Conservation (phyloP, 441 rosid species). For the Daphne laureola region DNA sequence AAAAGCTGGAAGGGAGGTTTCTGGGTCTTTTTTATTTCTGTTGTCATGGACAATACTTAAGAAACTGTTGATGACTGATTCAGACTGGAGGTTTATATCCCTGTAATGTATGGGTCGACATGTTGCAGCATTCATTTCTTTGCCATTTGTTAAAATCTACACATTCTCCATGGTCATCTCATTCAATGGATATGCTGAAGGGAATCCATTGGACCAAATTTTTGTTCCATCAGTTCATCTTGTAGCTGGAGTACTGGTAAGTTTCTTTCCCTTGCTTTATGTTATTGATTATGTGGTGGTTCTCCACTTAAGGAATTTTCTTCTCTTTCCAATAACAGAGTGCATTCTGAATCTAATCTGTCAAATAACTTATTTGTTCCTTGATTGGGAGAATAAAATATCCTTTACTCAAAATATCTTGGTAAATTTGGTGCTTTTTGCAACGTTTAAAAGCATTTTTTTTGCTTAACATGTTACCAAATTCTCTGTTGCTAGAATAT, state of each 20-base stretch:
- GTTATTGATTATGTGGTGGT: background rate
- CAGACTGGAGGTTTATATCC: no score
- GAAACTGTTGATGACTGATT: no score
- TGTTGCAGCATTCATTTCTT: slow-evolving; percentile 75
- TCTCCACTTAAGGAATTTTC: background rate
- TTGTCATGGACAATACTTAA: no score
- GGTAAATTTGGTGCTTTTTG: no score
- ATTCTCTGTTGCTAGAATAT: no score
- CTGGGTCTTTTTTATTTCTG: background rate
- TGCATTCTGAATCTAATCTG: background rate
- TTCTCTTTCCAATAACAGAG: background rate
- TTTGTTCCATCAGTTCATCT: slow-evolving; percentile 84
- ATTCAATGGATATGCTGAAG: slow-evolving; percentile 80
- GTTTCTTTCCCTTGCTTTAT: background rate
- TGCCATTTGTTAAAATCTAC: slow-evolving; percentile 90
- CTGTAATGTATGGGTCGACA: background rate
- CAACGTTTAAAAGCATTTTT: no score
- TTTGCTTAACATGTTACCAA: no score
- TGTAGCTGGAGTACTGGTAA: slow-evolving; percentile 83
- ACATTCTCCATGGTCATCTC: slow-evolving; percentile 97
- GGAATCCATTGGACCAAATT: slow-evolving; percentile 71
- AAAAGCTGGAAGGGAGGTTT: background rate
- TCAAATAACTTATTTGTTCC: background rate
- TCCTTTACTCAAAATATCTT: no score
- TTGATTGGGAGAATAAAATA: no score